A percentile compares a stretch with the other conserved stretches of the same genome.
Conservation (phyloP, 2,329 filamentous ascomycete species). For the Trichoderma endophyticum region DNA sequence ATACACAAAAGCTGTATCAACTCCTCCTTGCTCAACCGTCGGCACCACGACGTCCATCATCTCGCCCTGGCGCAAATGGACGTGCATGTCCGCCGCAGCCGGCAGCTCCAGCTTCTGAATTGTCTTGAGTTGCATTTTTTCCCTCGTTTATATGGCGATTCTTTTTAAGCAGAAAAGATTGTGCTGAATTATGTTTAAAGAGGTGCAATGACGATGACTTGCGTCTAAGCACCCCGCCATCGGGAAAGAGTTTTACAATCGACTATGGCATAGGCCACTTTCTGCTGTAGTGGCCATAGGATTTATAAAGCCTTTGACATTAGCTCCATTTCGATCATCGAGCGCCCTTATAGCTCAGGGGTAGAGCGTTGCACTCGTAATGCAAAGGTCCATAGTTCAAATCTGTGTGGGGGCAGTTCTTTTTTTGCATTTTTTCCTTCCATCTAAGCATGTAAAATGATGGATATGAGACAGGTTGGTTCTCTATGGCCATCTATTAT, state of each 20-base stretch:
- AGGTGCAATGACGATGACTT: background rate
- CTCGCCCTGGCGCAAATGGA: slow-evolving; percentile 66
- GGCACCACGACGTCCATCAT: slow-evolving; percentile 58
- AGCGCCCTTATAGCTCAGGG: slow-evolving; percentile 4
- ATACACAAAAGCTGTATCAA: slow-evolving; percentile 57
- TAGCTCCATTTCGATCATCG: background rate
- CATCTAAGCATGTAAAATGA: background rate
- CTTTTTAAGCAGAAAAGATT: background rate
- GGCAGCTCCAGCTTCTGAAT: slow-evolving; percentile 51
- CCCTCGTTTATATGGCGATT: background rate
- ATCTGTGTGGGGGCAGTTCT: background rate
- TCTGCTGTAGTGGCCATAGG: background rate
- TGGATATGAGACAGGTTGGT: background rate
- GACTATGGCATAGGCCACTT: background rate
- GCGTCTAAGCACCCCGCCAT: background rate
- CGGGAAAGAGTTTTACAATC: background rate
- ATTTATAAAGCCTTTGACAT: background rate
- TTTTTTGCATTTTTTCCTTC: background rate
- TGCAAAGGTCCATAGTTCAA: slow-evolving; percentile 7
- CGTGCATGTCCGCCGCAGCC: slow-evolving; percentile 65
- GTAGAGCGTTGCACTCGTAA: slow-evolving; percentile 7
- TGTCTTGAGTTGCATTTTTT: slow-evolving; percentile 36
- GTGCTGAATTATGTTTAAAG: background rate
- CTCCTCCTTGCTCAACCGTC: slow-evolving; percentile 56
- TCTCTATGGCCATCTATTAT: background rate